Conservation (phyloP, 1,139 yeast genomes). For the Petasospora rhodanensis region DNA sequence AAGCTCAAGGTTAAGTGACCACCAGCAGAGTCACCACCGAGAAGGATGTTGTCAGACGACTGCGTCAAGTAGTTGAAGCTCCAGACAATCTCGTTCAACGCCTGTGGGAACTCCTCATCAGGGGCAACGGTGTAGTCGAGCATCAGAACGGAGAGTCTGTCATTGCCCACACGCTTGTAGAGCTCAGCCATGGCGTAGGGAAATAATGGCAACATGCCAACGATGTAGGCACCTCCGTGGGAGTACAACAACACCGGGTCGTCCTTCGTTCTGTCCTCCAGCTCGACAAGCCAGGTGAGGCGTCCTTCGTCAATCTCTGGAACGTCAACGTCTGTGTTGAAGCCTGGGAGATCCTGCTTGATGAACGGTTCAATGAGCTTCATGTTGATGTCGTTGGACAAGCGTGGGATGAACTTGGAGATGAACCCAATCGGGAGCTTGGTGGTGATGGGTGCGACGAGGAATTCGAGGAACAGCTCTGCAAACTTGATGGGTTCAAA, state of each 20-base stretch:
- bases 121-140: slow-evolving; percentile 39
- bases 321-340: slow-evolving; percentile 5
- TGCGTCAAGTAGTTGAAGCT: slow-evolving; percentile 30
- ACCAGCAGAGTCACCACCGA: slow-evolving; percentile 47
- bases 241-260: slow-evolving; percentile 30
- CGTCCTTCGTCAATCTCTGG: slow-evolving; percentile 3
- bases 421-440: too few relatives aligned
- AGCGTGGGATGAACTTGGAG: too few relatives aligned
- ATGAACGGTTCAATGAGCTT: background rate
- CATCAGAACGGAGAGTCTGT: slow-evolving; percentile 31
- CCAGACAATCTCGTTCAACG: slow-evolving; percentile 34
- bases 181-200: slow-evolving; percentile 27
- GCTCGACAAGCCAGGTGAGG: slow-evolving; percentile 27
- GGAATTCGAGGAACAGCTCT: too few relatives aligned
- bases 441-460: too few relatives aligned
- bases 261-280: slow-evolving; percentile 19
- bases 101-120: slow-evolving; percentile 33
- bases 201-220: slow-evolving; percentile 31
- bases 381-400: too few relatives aligned
- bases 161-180: slow-evolving; percentile 32
- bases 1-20: slow-evolving; percentile 38
- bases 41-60: slow-evolving; percentile 32
- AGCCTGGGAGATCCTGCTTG: background rate
- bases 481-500: too few relatives aligned
- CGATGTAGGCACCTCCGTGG: slow-evolving; percentile 44